Percentiles rank a stretch among this genome's conserved stretches.
Evolutionary conservation across 495 filamentous ascomycete species (phyloP).

Genomic region (Daldinia concentrica): DNA sequence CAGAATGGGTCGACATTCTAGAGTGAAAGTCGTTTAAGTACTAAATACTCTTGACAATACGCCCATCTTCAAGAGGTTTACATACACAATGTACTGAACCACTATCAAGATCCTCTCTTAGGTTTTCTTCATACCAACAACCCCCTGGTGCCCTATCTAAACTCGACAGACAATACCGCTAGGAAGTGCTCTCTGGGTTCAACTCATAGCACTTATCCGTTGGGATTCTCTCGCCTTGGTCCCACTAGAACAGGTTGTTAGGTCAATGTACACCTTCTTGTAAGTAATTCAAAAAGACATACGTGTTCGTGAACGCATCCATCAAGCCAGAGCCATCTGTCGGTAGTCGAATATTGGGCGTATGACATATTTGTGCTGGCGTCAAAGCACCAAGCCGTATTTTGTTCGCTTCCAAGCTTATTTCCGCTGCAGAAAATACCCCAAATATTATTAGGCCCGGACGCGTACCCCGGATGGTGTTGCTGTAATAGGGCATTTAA

Average conservation of each 20-base stretch:
- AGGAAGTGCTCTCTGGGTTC: slow-evolving; percentile 12
- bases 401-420: slow-evolving; percentile 52
- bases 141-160: background rate
- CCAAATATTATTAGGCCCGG: slow-evolving; percentile 55
- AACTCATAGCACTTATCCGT: slow-evolving; percentile 52
- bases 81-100: background rate
- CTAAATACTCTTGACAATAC: background rate
- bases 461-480: slow-evolving; percentile 55
- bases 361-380: slow-evolving; percentile 60
- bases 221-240: slow-evolving; percentile 52
- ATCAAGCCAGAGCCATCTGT: slow-evolving; percentile 57
- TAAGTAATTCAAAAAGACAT: slow-evolving; percentile 33
- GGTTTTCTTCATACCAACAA: background rate
- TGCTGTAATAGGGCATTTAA: slow-evolving; percentile 44
- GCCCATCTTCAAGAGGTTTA: background rate
- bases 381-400: slow-evolving; percentile 57
- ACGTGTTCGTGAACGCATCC: slow-evolving; percentile 61
- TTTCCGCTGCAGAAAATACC: slow-evolving; percentile 54
- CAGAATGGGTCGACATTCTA: background rate
- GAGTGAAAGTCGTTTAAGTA: background rate
- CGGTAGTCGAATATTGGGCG: slow-evolving; percentile 54
- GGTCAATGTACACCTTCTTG: background rate
- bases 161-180: background rate
- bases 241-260: slow-evolving; percentile 48
- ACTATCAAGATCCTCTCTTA: background rate